phyloP scores from a whole-genome alignment of 768 basidiomycete genomes.

The Naganishia randhawae region DNA sequence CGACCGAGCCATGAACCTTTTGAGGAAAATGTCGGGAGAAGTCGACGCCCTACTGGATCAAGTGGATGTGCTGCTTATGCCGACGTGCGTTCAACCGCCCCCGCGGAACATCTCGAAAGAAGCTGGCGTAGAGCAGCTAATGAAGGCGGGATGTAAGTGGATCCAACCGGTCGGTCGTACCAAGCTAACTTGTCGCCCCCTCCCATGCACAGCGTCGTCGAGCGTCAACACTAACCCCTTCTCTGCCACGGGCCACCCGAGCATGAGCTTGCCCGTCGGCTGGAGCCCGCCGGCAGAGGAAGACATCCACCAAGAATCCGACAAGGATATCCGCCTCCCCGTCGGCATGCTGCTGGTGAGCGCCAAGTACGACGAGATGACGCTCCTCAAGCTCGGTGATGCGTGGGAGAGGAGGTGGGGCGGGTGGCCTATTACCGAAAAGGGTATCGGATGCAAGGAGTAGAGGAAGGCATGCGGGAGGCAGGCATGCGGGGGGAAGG shows the following conservation, averaged over 20 bases:
- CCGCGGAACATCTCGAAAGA: slow-evolving; percentile 41
- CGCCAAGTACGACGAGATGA: slow-evolving; percentile 38
- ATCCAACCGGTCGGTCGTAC: slow-evolving; percentile 12
- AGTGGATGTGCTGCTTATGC: slow-evolving; percentile 52
- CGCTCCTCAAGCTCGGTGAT: slow-evolving; percentile 38
- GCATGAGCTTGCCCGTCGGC: slow-evolving; percentile 54
- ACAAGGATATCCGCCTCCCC: slow-evolving; percentile 46
- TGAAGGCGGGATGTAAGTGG: slow-evolving; percentile 33
- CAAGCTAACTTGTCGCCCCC: slow-evolving; percentile 27
- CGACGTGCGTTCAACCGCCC: slow-evolving; percentile 51
- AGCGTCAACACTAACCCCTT: slow-evolving; percentile 39
- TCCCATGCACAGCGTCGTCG: slow-evolving; percentile 35
- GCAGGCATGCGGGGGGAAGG: no score
- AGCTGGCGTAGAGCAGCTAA: slow-evolving; percentile 34
- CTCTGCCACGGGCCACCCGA: slow-evolving; percentile 53
- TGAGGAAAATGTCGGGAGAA: slow-evolving; percentile 50
- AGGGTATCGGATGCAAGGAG: slow-evolving; percentile 13
- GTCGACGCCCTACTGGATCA: slow-evolving; percentile 47
- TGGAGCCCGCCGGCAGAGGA: slow-evolving; percentile 51
- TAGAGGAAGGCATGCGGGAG: no score
- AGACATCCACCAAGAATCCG: slow-evolving; percentile 41
- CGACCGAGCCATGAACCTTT: slow-evolving; percentile 52
- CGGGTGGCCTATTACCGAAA: slow-evolving; percentile 14
- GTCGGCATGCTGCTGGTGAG: slow-evolving; percentile 56
- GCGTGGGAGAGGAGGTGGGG: slow-evolving; percentile 35